A percentile compares a stretch with the other conserved stretches of the same genome.
Conservation (phyloP, 1,284 basidiomycete species). For the Flammula alnicola region DNA sequence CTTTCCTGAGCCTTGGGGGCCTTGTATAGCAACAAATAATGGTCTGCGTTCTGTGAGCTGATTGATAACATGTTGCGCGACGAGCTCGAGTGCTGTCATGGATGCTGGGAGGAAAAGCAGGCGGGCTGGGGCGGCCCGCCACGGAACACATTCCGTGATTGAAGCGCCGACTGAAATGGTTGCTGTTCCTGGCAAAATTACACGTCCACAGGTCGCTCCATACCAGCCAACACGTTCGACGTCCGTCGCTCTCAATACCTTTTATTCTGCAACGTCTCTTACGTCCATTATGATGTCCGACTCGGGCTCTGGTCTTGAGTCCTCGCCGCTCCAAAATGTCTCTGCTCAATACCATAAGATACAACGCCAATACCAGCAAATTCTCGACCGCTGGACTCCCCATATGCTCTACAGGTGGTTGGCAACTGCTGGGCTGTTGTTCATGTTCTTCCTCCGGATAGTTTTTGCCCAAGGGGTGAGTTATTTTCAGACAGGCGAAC, state of each 20-base stretch:
- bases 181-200: conserved; percentile 21
- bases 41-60: conserved; percentile 46
- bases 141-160: conserved; percentile 18
- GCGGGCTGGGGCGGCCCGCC: not conserved
- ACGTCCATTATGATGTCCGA: conserved; percentile 55
- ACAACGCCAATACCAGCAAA: conserved; percentile 79
- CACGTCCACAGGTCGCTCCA: conserved; percentile 21
- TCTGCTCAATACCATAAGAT: conserved; percentile 53
- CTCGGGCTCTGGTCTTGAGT: conserved; percentile 44
- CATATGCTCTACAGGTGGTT: conserved; percentile 90
- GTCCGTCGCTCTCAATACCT: conserved; percentile 7
- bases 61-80: conserved; percentile 48
- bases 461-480: conserved; percentile 89
- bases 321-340: conserved; percentile 57
- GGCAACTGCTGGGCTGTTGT: conserved; percentile 73
- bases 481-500: conserved; percentile 24
- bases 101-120: conserved; percentile 3
- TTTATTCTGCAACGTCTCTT: conserved; percentile 16
- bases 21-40: conserved; percentile 82
- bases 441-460: conserved; percentile 87
- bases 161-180: conserved; percentile 32
- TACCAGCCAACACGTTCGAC: conserved; percentile 17
- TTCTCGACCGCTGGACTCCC: conserved; percentile 91
- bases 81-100: conserved; percentile 40
- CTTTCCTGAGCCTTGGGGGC: conserved; percentile 88